Evolutionary conservation across 306 rosid species (phyloP), one percentile per base, ranked within the genome.

Genomic region (Senna siamea): DNA sequence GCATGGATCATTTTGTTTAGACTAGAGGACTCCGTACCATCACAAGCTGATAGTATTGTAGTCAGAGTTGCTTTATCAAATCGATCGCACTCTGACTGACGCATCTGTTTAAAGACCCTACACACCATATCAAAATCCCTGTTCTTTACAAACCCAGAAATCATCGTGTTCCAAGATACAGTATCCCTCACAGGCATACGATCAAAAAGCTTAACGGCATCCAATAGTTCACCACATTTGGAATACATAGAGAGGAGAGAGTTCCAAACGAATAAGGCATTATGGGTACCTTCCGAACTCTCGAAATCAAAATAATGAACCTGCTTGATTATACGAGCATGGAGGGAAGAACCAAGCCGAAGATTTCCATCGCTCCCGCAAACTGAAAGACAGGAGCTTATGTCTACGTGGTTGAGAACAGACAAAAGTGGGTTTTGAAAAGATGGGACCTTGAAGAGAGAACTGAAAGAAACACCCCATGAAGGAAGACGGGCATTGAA

Each of bases 61-160:
- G 93, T 91, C 81, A 91, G 43, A 56, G 93, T 86, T n/a, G 93
- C 96, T 70, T 86, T 83, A 79, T 93, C 98, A 74, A 83, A 86
- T 38, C 51, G 44, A 78, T 35, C 74, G 80, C n/a, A 71, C 51
- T 57, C 82, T 9, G 50, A 79, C 37, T 71, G 81, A 17, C 47
- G 64, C 90, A 87, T 83, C 43, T 54, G 78, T 61, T 81, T 86
- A 37, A 93, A 89, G 64, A 89, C 81, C 50, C 76, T 70, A 66
- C 78, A 86, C 57, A 88, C 91, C 41, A 26, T 10, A 68, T 65
- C 80, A 52, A 80, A 69, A 77, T 82, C 77, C 73, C 81, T 77
- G 54, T 79, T 82, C 67, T 84, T 85, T 10, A 87, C 47, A 83
- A 89, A 89, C 79, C 89, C 92, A 34, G 88, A 89, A 32, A 91